A percentile compares a stretch with the other conserved stretches of the same genome.
Conservation (phyloP, 805 yeast genomes). For the Saccharomycopsis sp. region DNA sequence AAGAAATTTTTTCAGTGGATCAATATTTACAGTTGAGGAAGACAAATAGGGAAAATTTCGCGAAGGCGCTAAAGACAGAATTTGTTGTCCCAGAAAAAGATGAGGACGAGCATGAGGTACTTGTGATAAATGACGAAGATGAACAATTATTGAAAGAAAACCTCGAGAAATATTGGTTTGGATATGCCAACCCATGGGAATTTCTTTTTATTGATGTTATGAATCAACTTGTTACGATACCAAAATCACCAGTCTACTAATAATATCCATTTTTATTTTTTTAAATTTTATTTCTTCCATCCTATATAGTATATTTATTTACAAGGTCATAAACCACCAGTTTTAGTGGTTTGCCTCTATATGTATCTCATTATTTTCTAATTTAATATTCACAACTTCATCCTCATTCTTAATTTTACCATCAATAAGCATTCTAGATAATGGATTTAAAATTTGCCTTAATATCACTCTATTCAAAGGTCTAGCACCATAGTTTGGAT, state of each 20-base stretch:
- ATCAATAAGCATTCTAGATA: slow-evolving; percentile 71
- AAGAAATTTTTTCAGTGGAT: background rate
- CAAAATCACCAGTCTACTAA: background rate
- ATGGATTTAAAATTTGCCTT: slow-evolving; percentile 76
- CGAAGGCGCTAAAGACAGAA: background rate
- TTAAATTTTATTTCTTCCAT: background rate
- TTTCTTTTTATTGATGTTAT: background rate
- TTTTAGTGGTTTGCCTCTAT: slow-evolving; percentile 19
- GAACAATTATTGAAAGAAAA: background rate
- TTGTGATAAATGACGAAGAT: background rate
- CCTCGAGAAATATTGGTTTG: background rate
- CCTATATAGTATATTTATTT: background rate
- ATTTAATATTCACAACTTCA: slow-evolving; percentile 43
- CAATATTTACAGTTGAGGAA: background rate
- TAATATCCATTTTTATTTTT: background rate
- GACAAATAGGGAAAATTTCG: background rate
- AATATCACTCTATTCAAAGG: slow-evolving; percentile 90
- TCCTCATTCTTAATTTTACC: slow-evolving; percentile 67
- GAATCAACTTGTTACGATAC: background rate
- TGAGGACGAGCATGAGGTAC: background rate
- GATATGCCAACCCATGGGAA: background rate
- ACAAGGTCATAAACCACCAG: background rate
- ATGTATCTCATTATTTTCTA: slow-evolving; percentile 22
- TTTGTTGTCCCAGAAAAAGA: background rate
- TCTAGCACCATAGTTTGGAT: slow-evolving; percentile 89